A percentile compares a stretch with the other conserved stretches of the same genome.
These are phyloP conservation scores for Thelonectria olida DNA, from an alignment of 2,329 filamentous ascomycete genomes.

Conservation along the genomic window DNA sequence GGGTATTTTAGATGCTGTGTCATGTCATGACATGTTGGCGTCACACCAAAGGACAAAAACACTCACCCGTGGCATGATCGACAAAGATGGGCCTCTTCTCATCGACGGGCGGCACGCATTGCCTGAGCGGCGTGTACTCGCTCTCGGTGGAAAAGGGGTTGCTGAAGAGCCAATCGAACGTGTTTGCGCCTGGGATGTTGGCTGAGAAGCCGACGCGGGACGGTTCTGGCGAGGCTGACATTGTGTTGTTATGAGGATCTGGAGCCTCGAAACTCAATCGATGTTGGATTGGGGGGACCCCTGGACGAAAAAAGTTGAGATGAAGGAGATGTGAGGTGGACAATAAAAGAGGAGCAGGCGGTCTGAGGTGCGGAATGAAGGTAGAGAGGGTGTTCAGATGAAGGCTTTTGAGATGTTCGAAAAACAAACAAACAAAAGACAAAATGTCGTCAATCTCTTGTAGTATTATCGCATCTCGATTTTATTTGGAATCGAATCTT, in stretches of 20 bases:
- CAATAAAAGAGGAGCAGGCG: neutral
- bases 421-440: no score
- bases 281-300: neutral
- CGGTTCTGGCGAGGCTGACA: constrained; percentile 26
- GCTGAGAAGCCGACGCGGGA: constrained; percentile 30
- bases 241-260: constrained; percentile 3
- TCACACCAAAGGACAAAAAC: neutral
- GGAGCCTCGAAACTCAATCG: neutral
- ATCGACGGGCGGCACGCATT: constrained; percentile 44
- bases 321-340: neutral
- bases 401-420: no score
- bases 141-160: constrained; percentile 47
- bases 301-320: neutral
- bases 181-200: constrained; percentile 37
- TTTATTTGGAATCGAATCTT: neutral
- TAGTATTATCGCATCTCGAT: no score
- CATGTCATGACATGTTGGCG: neutral
- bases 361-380: neutral
- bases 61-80: constrained; percentile 51
- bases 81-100: constrained; percentile 49
- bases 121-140: constrained; percentile 40
- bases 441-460: no score
- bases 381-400: neutral
- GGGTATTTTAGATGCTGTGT: neutral
- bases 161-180: constrained; percentile 50